phyloP scores from a whole-genome alignment of 345 rosid genomes.

The Psidium friedrichsthalianum region DNA sequence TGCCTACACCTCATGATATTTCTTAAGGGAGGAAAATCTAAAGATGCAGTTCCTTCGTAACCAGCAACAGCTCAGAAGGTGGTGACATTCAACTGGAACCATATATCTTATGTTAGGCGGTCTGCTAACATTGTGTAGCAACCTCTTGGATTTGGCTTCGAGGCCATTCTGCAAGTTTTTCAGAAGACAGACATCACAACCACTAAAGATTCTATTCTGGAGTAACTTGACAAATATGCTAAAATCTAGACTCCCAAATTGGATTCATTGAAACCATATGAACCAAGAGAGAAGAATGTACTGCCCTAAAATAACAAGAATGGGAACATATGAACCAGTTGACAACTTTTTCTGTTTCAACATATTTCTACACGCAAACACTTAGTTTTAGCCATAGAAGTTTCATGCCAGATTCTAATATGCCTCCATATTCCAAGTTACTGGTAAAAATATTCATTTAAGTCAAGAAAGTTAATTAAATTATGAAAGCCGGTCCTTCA shows the following conservation, averaged over 20 bases:
- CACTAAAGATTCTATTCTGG: neutral
- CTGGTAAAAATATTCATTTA: neutral
- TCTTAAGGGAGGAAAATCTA: neutral
- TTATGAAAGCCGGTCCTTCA: neutral
- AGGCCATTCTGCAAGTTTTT: neutral
- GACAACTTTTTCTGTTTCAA: neutral
- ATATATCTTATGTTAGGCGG: neutral
- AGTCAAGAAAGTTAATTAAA: neutral
- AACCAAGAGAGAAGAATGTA: neutral
- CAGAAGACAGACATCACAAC: neutral
- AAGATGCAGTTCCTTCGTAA: neutral
- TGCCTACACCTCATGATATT: neutral
- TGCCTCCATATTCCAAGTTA: neutral
- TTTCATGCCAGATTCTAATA: neutral
- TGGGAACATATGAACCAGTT: neutral
- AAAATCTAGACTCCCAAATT: neutral
- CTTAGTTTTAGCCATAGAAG: neutral
- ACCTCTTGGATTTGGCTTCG: neutral
- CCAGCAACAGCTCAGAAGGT: neutral
- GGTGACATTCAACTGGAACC: neutral
- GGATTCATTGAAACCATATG: neutral
- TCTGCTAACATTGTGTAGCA: neutral
- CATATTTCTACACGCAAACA: neutral
- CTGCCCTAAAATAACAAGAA: neutral
- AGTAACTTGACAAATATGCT: neutral